Conservation (phyloP, 139 green algal species). For the Spirogloea muscicola region DNA sequence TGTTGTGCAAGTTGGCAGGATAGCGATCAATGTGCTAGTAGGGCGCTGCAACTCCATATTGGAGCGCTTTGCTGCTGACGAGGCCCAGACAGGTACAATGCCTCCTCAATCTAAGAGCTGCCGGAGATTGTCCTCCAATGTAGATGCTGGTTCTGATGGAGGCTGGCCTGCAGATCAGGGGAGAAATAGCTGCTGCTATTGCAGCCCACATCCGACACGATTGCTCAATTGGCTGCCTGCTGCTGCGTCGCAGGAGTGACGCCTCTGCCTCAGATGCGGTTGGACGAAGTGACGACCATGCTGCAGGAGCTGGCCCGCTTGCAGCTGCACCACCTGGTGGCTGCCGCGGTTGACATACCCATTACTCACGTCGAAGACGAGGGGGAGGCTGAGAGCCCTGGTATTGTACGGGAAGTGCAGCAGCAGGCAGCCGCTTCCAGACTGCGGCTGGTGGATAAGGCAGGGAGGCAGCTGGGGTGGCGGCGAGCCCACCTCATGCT, state of each 20-base stretch:
- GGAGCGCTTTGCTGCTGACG: no score
- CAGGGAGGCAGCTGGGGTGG: conserved; percentile 35
- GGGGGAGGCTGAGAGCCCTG: background rate
- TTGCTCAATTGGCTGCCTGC: no score
- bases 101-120: no score
- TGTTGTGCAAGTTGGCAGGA: conserved; percentile 51
- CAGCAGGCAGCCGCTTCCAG: no score
- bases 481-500: conserved; percentile 36
- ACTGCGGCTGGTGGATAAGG: conserved; percentile 11
- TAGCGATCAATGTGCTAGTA: conserved; percentile 71
- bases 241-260: conserved; percentile 9
- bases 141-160: no score
- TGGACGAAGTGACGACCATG: conserved; percentile 31
- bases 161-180: no score
- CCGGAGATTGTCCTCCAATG: no score
- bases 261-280: conserved; percentile 14
- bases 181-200: no score
- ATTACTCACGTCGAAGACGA: conserved; percentile 14
- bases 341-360: conserved; percentile 24
- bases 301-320: conserved; percentile 35
- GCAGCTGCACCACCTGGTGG: conserved; percentile 21
- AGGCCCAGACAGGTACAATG: no score
- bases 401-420: no score
- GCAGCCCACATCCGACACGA: no score
- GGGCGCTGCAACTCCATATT: conserved; percentile 59